Base-by-base conservation (phyloP, 257 asterid species). In the Solanum clarkiae region DNA sequence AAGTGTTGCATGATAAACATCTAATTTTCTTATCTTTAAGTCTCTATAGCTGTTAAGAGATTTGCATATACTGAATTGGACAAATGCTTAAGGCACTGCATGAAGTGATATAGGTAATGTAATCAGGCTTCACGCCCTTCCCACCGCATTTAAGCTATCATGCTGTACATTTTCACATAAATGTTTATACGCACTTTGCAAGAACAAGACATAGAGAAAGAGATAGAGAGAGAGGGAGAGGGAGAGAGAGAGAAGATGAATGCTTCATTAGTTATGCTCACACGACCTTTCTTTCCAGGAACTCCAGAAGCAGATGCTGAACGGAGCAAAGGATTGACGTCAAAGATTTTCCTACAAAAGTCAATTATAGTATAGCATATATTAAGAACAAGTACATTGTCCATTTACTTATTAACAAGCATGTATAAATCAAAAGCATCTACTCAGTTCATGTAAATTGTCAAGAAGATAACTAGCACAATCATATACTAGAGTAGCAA, bases 341-440 rank as follows among this genome's bases (percentile, higher is more conserved):
- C 97, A 72, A 92, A 94, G 71, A 85, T 49, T 89, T 92, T 92
- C 91, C 99, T 95, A 95, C 87, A 90, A 55, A 82, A 69, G 69
- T 26, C 29, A 79, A 4, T 26, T 42, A 18, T 53, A 53, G 83
- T 53, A 54, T 29, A 29, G 63, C 83, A 53, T 53, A 24, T 17
- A 26, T 79, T 79, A 79, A 26, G 65, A 77, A 79, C 83, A 16
- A 53, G 79, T 16, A 53, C 24, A 79, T 79, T 22, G 5, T 29
- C 22, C 49, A 16, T 79, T 53, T 53, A 16, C 65, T 53, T 26
- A 53, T 53, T 15, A 79, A 79, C 4, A 53, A 32, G 26, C 53
- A 53, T 53, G 83, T 18, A 79, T 20, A 26, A 26, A 53, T 77
- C 65, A 15, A 54, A 79, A 79, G 63, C 24, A 79, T 79, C 65